These are phyloP conservation scores for Vigna trinervia DNA, from an alignment of 306 rosid genomes.

Conservation along the genomic window DNA sequence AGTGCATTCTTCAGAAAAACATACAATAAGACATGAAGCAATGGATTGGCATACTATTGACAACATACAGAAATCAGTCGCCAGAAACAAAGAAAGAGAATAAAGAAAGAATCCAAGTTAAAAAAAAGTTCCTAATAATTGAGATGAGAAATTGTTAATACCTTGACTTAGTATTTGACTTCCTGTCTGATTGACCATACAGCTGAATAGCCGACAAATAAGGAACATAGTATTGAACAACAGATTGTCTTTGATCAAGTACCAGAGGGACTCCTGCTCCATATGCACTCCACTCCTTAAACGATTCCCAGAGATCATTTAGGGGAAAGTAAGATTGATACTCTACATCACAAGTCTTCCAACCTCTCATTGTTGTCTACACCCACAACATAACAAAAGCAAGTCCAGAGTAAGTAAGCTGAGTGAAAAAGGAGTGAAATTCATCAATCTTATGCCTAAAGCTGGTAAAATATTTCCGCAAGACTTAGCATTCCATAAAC, in stretches of 20 bases:
- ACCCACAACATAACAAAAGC: slow-evolving; percentile 42
- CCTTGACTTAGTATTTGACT: slow-evolving; percentile 65
- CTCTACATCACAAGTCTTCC: slow-evolving; percentile 79
- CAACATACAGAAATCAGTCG: background rate
- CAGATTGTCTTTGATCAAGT: slow-evolving; percentile 74
- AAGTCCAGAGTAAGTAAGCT: slow-evolving; percentile 19
- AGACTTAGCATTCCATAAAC: slow-evolving; percentile 18
- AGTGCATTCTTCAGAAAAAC: slow-evolving; percentile 6
- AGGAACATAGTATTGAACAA: slow-evolving; percentile 89
- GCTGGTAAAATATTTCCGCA: slow-evolving; percentile 7
- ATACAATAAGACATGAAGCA: background rate
- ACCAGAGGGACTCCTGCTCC: slow-evolving; percentile 93
- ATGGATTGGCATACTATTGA: background rate
- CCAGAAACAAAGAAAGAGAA: background rate
- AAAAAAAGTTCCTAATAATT: background rate
- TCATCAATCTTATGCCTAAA: slow-evolving; percentile 22
- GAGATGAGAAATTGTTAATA: slow-evolving; percentile 38
- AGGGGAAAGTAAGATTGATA: slow-evolving; percentile 74
- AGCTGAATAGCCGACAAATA: slow-evolving; percentile 88
- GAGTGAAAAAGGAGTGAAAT: background rate
- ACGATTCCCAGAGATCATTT: slow-evolving; percentile 89
- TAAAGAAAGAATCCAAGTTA: slow-evolving; percentile 1
- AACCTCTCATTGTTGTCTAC: slow-evolving; percentile 85
- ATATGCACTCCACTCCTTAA: slow-evolving; percentile 91
- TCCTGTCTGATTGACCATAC: slow-evolving; percentile 62